A percentile compares a stretch with the other conserved stretches of the same genome.
Conservation (phyloP, 768 basidiomycete species). For the Gymnopilus dilepis region DNA sequence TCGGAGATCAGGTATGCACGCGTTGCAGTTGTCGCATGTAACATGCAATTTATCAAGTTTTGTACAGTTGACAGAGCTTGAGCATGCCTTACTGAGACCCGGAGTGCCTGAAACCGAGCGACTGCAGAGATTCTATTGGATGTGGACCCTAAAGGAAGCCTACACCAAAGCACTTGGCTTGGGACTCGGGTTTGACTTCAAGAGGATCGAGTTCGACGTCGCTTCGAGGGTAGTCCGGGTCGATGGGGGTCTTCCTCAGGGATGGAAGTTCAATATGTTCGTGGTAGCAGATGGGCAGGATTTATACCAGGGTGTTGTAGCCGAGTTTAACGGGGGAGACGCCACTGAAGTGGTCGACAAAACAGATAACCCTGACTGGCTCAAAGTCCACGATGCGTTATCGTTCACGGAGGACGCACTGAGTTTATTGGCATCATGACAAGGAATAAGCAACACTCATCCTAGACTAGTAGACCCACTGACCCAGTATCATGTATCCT, state of each 20-base stretch:
- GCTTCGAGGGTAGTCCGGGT: constrained; percentile 55
- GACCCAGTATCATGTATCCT: constrained; percentile 28
- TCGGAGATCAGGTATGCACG: constrained; percentile 65
- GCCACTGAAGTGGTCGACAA: constrained; percentile 37
- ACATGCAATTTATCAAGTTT: constrained; percentile 11
- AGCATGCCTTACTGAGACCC: constrained; percentile 43
- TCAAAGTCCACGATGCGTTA: constrained; percentile 51
- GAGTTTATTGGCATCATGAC: constrained; percentile 34
- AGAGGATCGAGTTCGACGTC: constrained; percentile 74
- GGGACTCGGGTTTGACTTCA: constrained; percentile 84
- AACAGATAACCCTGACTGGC: constrained; percentile 40
- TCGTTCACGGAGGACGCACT: constrained; percentile 54
- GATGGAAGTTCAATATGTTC: constrained; percentile 76
- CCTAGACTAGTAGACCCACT: constrained; percentile 5
- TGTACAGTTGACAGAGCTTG: constrained; percentile 48
- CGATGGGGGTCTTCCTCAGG: constrained; percentile 58
- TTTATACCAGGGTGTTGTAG: constrained; percentile 70
- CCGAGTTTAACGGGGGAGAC: constrained; percentile 59
- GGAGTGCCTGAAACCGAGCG: constrained; percentile 53
- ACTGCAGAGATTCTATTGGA: constrained; percentile 72
- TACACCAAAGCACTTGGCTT: constrained; percentile 88
- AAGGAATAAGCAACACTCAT: constrained; percentile 11
- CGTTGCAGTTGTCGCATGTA: not conserved
- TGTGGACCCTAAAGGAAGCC: constrained; percentile 93
- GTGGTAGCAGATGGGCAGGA: constrained; percentile 52